These are phyloP conservation scores for Hypoxylon fuscum DNA, from an alignment of 495 filamentous ascomycete genomes.

Conservation along the genomic window DNA sequence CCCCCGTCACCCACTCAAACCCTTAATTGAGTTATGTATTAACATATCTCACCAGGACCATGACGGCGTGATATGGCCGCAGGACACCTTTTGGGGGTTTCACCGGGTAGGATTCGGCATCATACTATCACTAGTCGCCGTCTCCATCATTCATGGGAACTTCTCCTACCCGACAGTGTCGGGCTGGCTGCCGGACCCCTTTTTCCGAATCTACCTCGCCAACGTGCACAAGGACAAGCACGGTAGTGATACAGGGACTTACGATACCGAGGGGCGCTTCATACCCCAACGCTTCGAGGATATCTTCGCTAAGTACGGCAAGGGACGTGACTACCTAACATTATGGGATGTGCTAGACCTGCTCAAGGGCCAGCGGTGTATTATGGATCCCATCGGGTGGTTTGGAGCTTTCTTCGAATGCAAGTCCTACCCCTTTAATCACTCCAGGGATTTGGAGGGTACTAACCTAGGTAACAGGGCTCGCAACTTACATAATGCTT, in stretches of 20 bases:
- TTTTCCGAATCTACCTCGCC: conserved; percentile 60
- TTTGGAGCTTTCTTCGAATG: conserved; percentile 52
- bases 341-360: conserved; percentile 45
- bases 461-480: conserved; percentile 44
- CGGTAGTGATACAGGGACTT: conserved; percentile 62
- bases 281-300: conserved; percentile 66
- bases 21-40: conserved; percentile 40
- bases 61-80: conserved; percentile 63
- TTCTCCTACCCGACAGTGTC: conserved; percentile 62
- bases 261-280: conserved; percentile 64
- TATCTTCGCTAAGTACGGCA: conserved; percentile 64
- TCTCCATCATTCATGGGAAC: conserved; percentile 57
- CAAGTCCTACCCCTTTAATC: conserved; percentile 20
- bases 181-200: conserved; percentile 55
- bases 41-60: conserved; percentile 38
- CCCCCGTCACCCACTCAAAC: conserved; percentile 20
- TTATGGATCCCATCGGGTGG: conserved; percentile 59
- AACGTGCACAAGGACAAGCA: conserved; percentile 67
- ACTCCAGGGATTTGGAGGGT: conserved; percentile 10
- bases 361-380: conserved; percentile 53
- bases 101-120: conserved; percentile 60
- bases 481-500: conserved; percentile 59
- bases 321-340: conserved; percentile 41
- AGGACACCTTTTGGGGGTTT: conserved; percentile 64
- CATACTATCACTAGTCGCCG: conserved; percentile 53